Conservation (phyloP, 495 filamentous ascomycete genomes). For the Neurospora africana region DNA sequence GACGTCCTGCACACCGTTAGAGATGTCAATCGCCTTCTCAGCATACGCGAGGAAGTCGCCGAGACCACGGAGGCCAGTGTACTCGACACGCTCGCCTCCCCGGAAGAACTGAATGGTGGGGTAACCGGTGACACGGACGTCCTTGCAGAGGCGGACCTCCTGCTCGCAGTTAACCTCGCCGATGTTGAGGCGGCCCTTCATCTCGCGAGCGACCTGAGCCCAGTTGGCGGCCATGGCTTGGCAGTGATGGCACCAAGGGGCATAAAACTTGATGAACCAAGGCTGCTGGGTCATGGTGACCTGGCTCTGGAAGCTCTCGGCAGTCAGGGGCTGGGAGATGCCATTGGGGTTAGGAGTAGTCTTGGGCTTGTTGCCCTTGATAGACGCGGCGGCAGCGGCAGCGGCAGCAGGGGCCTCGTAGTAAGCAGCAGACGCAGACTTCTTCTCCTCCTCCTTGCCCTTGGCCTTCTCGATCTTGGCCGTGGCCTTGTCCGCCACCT, state of each 20-base stretch:
- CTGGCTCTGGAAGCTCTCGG: conserved; percentile 74
- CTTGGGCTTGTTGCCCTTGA: conserved; percentile 28
- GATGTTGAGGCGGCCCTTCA: conserved; percentile 77
- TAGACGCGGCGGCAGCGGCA: neutral
- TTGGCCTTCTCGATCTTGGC: conserved; percentile 3
- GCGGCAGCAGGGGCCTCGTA: neutral
- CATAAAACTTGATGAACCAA: conserved; percentile 99
- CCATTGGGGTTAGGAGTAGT: conserved; percentile 63
- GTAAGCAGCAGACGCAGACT: neutral
- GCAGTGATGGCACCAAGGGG: conserved; percentile 93
- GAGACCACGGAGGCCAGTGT: conserved; percentile 82
- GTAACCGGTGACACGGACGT: conserved; percentile 64
- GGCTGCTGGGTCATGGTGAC: conserved; percentile 83
- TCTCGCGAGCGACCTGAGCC: conserved; percentile 79
- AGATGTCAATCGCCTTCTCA: conserved; percentile 71
- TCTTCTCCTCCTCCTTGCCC: neutral
- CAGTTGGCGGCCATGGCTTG: conserved; percentile 85
- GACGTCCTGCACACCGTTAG: conserved; percentile 69
- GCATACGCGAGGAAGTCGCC: conserved; percentile 83
- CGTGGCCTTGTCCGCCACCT: conserved; percentile 27
- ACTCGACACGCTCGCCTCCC: conserved; percentile 84
- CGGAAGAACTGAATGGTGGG: conserved; percentile 91
- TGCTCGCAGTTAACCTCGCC: conserved; percentile 93
- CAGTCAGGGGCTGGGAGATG: conserved; percentile 60
- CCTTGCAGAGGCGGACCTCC: conserved; percentile 79